Evolutionary conservation across 140 eudicot genomes (phyloP).

Genomic region (Stevia rebaudiana): DNA sequence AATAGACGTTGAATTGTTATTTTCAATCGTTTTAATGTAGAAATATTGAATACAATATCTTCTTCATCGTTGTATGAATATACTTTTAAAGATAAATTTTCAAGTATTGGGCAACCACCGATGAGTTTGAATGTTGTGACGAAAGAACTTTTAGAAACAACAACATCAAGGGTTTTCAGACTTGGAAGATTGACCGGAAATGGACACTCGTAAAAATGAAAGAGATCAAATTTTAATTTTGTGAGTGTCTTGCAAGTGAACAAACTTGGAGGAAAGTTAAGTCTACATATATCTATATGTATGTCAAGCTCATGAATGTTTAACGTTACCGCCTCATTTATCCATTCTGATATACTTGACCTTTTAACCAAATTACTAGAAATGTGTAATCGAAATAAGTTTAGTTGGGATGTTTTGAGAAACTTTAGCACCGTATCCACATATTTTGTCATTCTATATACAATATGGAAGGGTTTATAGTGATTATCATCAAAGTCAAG

Average conservation of each 20-base stretch:
- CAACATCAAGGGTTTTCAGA: slow-evolving; percentile 12
- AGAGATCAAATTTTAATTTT: not conserved
- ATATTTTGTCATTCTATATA: too few relatives aligned
- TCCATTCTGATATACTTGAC: not conserved
- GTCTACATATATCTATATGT: too few relatives aligned
- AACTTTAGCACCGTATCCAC: not conserved
- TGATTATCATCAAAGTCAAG: not conserved
- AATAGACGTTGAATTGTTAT: too few relatives aligned
- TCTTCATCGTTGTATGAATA: not conserved
- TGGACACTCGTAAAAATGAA: too few relatives aligned
- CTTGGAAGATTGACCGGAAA: slow-evolving; percentile 10
- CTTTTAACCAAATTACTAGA: too few relatives aligned
- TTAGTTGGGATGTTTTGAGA: not conserved
- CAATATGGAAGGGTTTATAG: too few relatives aligned
- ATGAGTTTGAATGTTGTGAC: not conserved
- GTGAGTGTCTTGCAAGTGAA: slow-evolving; percentile 23
- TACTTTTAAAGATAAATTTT: not conserved
- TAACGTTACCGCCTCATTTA: slow-evolving; percentile 8
- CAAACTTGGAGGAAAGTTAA: not conserved
- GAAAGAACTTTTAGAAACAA: not conserved
- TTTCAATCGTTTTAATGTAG: not conserved
- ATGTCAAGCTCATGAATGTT: not conserved
- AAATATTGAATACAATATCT: not conserved
- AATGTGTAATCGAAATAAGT: not conserved
- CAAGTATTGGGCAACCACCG: not conserved